Base-by-base conservation (phyloP, 306 rosid species). In the Vicia sativa region DNA sequence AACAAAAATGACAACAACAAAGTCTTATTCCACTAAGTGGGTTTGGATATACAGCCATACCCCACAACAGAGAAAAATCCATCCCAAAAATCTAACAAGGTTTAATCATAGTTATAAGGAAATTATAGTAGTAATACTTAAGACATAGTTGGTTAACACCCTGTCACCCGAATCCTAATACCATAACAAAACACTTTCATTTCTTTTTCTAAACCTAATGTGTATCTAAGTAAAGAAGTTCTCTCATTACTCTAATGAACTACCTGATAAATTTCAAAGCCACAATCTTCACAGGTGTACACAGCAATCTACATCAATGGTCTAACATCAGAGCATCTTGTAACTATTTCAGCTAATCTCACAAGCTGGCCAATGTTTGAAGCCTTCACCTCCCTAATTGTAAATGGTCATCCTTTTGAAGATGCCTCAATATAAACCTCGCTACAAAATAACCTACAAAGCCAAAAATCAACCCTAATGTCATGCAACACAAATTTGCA, bases 241-340 rank as follows among this genome's bases (percentile, higher is more conserved):
- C 23, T 48, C 45, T 49, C 50, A 59, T 31, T 65, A 31, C 42
- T 55, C 42, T 21, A 45, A 21, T 13, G 28, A 74, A 76, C 76
- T 67, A 95, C 99, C 99, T 95, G 99, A 77, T 90, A 95, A 79
- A 95, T 95, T 89, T 95, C 99, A 72, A 90, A 95, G 69, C 96
- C 99, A 53, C 99, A 95, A 65, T 95, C 95, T 81, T 95, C 99
- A 25, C 99, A 95, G 8, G 97, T 95, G 77, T 95, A 95, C 18
- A 95, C 97, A 69, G 99, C 97, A 68, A 95, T 97, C 76, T 89
- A 83, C 99, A 90, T 88, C 83, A 95, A 73, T 63, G 99, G 99
- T 79, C 90, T 95, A 41, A 95, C 99, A 78, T 90, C 99, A 5
- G 99, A 95, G 77, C 99, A 95, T 38, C 97, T 95, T 0, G 88